Percentiles rank a stretch among this genome's conserved stretches.
Evolutionary conservation across 768 basidiomycete species (phyloP).

Genomic region (Ramaria sp.): DNA sequence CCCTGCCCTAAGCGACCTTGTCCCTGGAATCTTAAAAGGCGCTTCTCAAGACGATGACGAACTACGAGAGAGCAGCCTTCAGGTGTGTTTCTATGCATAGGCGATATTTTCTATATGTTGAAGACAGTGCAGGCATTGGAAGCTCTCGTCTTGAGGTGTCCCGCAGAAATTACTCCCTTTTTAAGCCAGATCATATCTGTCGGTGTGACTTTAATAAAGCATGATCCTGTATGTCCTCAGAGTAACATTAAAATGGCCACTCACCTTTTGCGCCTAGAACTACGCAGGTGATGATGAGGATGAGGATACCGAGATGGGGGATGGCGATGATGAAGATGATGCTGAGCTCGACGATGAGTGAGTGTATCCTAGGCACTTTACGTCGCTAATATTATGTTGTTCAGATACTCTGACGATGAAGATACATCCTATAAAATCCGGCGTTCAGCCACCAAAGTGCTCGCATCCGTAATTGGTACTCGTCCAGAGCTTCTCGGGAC

Average conservation of each 20-base stretch:
- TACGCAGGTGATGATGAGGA: slow-evolving; percentile 65
- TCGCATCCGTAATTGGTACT: slow-evolving; percentile 77
- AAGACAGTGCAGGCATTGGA: slow-evolving; percentile 59
- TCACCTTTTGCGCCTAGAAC: slow-evolving; percentile 32
- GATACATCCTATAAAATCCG: slow-evolving; percentile 98
- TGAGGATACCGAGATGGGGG: slow-evolving; percentile 51
- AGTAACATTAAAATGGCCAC: background rate
- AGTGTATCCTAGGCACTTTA: slow-evolving; percentile 18
- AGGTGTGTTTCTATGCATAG: slow-evolving; percentile 31
- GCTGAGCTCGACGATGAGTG: slow-evolving; percentile 64
- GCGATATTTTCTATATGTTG: slow-evolving; percentile 8
- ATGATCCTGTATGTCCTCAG: slow-evolving; percentile 67
- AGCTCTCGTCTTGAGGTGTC: slow-evolving; percentile 72
- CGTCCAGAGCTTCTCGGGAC: slow-evolving; percentile 76
- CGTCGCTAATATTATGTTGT: background rate
- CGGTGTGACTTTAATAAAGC: slow-evolving; percentile 74
- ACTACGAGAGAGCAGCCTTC: slow-evolving; percentile 66
- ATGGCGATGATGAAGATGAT: slow-evolving; percentile 63
- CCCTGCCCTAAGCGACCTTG: slow-evolving; percentile 46
- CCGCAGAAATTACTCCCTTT: slow-evolving; percentile 69
- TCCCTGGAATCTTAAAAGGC: slow-evolving; percentile 62
- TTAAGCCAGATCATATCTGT: slow-evolving; percentile 56
- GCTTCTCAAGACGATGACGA: slow-evolving; percentile 75
- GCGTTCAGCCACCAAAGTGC: slow-evolving; percentile 83
- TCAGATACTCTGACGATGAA: slow-evolving; percentile 93